phyloP scores from a whole-genome alignment of 2,329 filamentous ascomycete genomes.

The Phialophora macrospora region DNA sequence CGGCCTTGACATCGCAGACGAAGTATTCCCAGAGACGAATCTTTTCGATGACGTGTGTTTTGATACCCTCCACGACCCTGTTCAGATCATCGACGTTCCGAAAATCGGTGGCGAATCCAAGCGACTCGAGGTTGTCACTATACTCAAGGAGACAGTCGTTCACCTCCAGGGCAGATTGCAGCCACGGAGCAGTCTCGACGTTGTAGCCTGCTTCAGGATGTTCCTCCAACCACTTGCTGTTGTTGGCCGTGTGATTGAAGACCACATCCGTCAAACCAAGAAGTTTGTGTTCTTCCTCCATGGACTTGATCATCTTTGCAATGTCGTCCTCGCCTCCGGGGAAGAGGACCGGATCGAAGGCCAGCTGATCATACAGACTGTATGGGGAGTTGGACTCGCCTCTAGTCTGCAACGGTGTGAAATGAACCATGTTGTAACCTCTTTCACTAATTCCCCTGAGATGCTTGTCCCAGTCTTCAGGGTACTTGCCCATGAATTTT shows the following conservation, averaged over 20 bases:
- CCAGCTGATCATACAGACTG: conserved; percentile 90
- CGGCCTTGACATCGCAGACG: conserved; percentile 75
- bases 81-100: conserved; percentile 73
- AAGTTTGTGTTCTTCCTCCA: conserved; percentile 83
- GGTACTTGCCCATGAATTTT: conserved; percentile 96
- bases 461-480: conserved; percentile 87
- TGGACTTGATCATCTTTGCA: conserved; percentile 72
- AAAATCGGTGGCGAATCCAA: conserved; percentile 77
- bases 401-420: conserved; percentile 88
- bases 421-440: conserved; percentile 99
- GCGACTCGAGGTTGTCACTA: conserved; percentile 63
- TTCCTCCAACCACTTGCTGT: conserved; percentile 89
- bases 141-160: conserved; percentile 73
- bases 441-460: conserved; percentile 83
- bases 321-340: conserved; percentile 84
- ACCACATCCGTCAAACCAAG: conserved; percentile 94
- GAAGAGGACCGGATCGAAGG: conserved; percentile 82
- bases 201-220: conserved; percentile 98
- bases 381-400: conserved; percentile 95
- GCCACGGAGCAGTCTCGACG: conserved; percentile 80
- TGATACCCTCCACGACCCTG: conserved; percentile 81
- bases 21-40: conserved; percentile 95
- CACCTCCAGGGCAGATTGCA: conserved; percentile 72
- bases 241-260: conserved; percentile 96
- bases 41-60: conserved; percentile 75